Evolutionary conservation across 495 filamentous ascomycete species (phyloP), one percentile per base, ranked within the genome.

Genomic region (Mytilinidion resinicola): DNA sequence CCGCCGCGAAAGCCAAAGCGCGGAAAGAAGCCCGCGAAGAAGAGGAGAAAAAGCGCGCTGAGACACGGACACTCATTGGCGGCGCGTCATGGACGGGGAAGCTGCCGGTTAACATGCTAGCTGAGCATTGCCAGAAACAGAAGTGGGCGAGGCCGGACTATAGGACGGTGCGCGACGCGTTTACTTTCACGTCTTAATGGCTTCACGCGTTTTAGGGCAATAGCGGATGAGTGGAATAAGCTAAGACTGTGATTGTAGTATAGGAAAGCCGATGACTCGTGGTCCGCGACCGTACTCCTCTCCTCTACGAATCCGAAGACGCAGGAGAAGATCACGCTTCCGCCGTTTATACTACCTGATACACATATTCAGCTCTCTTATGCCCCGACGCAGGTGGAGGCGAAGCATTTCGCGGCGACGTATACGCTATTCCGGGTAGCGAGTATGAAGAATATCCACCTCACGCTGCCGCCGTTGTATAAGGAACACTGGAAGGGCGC

Each of bases 81-180:
- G 93, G 93, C 50, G 82, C 89, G 63, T 96, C 90, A 68, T 98
- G 95, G 95, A 98, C 93, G 0, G 93, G 93, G 37, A 98, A 98
- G 70, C 74, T 98, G 38, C 93, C 93, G 3, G 87, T 96, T 52
- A 93, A 91, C 68, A 78, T 98, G 68, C 83, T 98, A 55, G 85
- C 87, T 15, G 93, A 98, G 78, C 89, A 95, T 75, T 95, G 89
- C 67, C 90, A 96, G 71, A 91, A 91, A 74, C 87, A 92, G 73
- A 89, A 88, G 67, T 98, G 93, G 93, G 86, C 88, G 61, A 93
- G 85, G 67, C 93, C 92, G 1, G 91, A 96, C 66, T 98, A 95
- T 72, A 82, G 82, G 63, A 90, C 87, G 84, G 82, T 55, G 48
- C 17, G 42, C 20, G 19, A 30, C 25, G 25, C 25, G 25, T 30